Conservation (phyloP, 495 filamentous ascomycete genomes). For the Neurospora intermedia region DNA sequence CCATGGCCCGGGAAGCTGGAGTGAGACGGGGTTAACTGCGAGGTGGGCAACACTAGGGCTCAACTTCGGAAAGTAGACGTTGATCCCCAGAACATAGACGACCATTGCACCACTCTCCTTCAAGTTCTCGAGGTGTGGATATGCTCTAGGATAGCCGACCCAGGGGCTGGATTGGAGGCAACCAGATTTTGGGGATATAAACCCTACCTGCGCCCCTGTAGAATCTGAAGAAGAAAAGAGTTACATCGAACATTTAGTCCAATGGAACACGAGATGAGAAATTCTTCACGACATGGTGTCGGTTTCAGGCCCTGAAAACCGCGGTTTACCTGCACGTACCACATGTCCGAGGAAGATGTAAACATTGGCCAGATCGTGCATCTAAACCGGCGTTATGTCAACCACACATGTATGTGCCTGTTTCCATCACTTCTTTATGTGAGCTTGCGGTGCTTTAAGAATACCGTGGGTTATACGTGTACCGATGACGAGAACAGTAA, state of each 20-base stretch:
- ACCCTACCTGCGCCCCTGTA: neutral
- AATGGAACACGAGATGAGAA: neutral
- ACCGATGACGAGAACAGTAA: neutral
- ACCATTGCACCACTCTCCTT: neutral
- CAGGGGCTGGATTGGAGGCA: neutral
- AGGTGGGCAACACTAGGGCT: neutral
- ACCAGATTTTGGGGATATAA: neutral
- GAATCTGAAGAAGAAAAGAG: neutral
- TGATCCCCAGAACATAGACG: neutral
- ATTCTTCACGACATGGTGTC: neutral
- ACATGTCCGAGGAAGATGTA: neutral
- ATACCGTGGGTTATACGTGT: neutral
- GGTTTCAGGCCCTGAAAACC: neutral
- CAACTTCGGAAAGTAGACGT: neutral
- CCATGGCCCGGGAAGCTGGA: neutral
- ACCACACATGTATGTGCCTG: neutral
- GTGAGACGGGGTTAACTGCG: neutral
- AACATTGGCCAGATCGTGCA: neutral
- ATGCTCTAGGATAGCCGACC: neutral
- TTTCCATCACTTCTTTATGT: neutral
- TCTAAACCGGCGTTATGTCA: neutral
- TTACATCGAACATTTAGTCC: neutral
- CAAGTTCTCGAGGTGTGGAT: neutral
- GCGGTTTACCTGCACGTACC: neutral
- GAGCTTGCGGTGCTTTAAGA: neutral